Evolutionary conservation across 192 early-diverging fungal species (phyloP).

Genomic region (Podila minutissima): DNA sequence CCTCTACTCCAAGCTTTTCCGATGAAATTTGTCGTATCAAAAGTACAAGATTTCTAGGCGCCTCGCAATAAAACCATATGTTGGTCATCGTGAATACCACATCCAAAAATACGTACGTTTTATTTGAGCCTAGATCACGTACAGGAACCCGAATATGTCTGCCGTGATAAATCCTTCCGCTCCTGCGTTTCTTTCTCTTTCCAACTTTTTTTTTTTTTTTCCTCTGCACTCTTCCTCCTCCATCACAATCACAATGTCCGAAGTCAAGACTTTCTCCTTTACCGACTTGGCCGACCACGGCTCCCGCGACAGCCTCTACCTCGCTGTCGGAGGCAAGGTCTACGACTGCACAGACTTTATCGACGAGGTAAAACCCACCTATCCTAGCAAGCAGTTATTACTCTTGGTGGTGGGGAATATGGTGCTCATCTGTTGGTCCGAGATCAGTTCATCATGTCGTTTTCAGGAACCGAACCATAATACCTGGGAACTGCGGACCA

Average conservation of each 20-base stretch:
- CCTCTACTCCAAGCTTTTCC: conserved; percentile 79
- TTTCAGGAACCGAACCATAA: no score
- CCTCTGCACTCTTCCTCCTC: neutral
- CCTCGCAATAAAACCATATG: no score
- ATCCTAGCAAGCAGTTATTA: neutral
- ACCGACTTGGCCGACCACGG: conserved; percentile 80
- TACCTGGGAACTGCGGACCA: no score
- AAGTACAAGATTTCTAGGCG: no score
- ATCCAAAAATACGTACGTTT: no score
- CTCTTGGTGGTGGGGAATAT: no score
- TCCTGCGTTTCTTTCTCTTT: conserved; percentile 16
- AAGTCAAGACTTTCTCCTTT: conserved; percentile 63
- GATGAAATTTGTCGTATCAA: neutral
- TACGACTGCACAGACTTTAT: conserved; percentile 84
- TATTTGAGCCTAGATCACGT: no score
- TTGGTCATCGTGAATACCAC: no score
- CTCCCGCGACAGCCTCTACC: conserved; percentile 81
- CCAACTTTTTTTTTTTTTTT: conserved; percentile 6
- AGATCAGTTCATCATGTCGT: no score
- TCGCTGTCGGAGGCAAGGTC: conserved; percentile 81
- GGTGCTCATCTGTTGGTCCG: no score
- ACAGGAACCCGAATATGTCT: no score
- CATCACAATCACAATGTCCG: conserved; percentile 54
- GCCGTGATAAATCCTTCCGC: neutral
- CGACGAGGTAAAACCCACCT: conserved; percentile 67